Evolutionary conservation across 1,284 basidiomycete species (phyloP), one percentile per base, ranked within the genome.

Genomic region (Pseudozyma flocculosa): DNA sequence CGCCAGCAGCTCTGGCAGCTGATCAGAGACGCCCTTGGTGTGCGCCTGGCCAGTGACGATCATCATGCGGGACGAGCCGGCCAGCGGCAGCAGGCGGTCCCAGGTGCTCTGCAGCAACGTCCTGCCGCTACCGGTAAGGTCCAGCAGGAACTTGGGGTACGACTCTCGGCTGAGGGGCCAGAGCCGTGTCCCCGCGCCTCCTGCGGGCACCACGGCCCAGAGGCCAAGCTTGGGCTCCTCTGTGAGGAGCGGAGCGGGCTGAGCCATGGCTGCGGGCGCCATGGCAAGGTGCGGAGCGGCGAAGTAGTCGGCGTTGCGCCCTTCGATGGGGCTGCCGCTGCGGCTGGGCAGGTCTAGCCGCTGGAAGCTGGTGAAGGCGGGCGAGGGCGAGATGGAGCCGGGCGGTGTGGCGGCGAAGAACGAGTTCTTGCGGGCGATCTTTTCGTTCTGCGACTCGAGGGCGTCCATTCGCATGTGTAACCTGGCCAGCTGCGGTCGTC

Each of bases 131-230:
- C 75, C 75, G 17, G 70, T 74, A 2, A 76, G 61, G 47, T 76
- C 75, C 36, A 76, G 61, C 42, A 76, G 51, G 54, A 76, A 76
- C 46, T 76, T 76, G 55, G 75, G 75, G 54, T 65, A 73, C 26
- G 51, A 58, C 41, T 75, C 70, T 34, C 75, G 56, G 29, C 70
- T 73, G 4, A 76, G 54, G 11, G 75, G 75, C 75, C 75, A 76
- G 29, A 76, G 68, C 43, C 75, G 67, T 4, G 75, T 76, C 13
- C 75, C 75, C 2, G 75, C 70, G 24, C 75, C 75, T 30, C 74
- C 74, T 38, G 74, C 74, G 18, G 74, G 74, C 1, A 76, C 73
- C 5, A 76, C 74, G 15, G 63, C 69, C 75, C 75, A 78, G 22
- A 78, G 66, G 18, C 66, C 68, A 19, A 76, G 57, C 40, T 61